Evolutionary conservation across 2,329 filamentous ascomycete species (phyloP).

Genomic region (Cercospora nicotianae): DNA sequence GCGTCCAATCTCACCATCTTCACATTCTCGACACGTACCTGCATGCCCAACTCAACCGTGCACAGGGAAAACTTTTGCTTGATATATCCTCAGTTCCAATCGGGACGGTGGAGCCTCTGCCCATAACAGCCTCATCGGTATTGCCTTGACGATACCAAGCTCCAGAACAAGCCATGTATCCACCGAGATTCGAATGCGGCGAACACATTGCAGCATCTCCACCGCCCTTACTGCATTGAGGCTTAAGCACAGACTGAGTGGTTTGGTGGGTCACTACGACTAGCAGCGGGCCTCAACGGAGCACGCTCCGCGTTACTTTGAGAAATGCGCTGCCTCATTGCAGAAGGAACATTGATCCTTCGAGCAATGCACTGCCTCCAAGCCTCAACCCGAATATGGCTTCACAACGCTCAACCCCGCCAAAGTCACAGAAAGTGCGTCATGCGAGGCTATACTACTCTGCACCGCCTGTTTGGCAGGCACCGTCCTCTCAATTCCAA

Average conservation of each 20-base stretch:
- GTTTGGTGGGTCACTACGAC: not conserved
- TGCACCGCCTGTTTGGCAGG: not conserved
- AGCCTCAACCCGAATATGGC: slow-evolving; percentile 19
- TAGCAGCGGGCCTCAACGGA: not conserved
- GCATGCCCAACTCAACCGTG: not conserved
- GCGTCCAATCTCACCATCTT: not conserved
- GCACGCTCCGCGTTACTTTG: not conserved
- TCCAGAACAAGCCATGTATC: not conserved
- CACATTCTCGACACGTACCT: not conserved
- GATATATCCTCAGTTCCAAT: not conserved
- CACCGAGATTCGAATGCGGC: not conserved
- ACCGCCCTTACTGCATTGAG: not conserved
- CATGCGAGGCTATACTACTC: not conserved
- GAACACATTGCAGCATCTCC: not conserved
- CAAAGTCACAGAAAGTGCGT: not conserved
- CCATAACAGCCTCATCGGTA: not conserved
- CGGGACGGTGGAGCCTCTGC: not conserved
- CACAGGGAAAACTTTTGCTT: not conserved
- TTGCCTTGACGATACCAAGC: not conserved
- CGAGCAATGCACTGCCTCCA: not conserved
- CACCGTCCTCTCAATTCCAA: slow-evolving; percentile 54
- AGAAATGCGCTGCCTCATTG: not conserved
- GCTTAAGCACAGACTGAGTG: not conserved
- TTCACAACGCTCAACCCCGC: slow-evolving; percentile 24
- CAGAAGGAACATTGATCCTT: not conserved